Conservation (phyloP, 2,329 filamentous ascomycete species). For the Dactylellina cionopaga region DNA sequence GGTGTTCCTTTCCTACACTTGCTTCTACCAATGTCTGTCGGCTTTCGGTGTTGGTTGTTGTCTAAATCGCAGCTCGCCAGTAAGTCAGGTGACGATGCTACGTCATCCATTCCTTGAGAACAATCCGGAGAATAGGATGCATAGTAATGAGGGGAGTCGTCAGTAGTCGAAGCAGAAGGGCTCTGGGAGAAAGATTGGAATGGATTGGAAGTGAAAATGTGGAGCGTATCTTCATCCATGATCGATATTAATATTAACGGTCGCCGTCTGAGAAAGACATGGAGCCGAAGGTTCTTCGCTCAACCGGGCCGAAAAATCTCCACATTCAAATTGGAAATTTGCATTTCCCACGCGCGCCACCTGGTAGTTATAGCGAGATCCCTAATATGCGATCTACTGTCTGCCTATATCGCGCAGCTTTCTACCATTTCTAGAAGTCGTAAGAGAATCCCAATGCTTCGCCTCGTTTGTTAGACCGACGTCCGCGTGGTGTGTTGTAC, state of each 20-base stretch:
- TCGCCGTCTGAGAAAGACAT: no score
- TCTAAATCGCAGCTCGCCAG: slow-evolving; percentile 14
- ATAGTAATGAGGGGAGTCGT: neutral
- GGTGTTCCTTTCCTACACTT: neutral
- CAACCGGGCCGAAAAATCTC: slow-evolving; percentile 30
- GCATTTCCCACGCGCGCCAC: neutral
- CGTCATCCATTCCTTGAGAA: slow-evolving; percentile 6
- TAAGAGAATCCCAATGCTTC: neutral
- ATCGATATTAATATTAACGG: no score
- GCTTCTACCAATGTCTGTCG: neutral
- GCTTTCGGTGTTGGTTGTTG: neutral
- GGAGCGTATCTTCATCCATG: slow-evolving; percentile 5
- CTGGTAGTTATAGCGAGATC: no score
- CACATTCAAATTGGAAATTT: neutral
- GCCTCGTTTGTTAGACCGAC: neutral
- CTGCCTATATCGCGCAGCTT: neutral
- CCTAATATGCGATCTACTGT: neutral
- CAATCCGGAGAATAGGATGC: neutral
- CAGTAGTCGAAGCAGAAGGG: neutral
- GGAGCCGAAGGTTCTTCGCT: slow-evolving; percentile 30
- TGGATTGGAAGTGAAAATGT: neutral
- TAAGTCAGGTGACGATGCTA: neutral
- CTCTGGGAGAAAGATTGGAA: neutral
- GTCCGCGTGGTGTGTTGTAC: neutral
- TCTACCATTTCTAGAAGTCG: neutral